phyloP scores from a whole-genome alignment of 164 flowering plant species.

The Protea cynaroides region DNA sequence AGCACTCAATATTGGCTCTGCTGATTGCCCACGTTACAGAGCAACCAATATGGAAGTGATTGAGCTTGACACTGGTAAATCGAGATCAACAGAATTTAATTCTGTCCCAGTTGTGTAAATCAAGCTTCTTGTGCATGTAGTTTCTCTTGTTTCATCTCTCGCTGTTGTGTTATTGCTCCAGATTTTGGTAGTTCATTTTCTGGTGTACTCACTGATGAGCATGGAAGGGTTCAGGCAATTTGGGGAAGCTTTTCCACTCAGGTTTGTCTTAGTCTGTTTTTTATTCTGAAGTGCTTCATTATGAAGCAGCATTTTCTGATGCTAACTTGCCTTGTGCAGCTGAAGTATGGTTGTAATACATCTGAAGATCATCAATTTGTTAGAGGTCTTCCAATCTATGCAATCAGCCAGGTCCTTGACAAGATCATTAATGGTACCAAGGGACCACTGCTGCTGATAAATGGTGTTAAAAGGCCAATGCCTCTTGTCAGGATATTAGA shows the following conservation, averaged over 20 bases:
- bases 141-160: neutral
- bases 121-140: neutral
- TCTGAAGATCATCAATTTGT: conserved; percentile 94
- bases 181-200: conserved; percentile 96
- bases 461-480: conserved; percentile 79
- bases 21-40: conserved; percentile 88
- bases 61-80: conserved; percentile 87
- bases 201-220: conserved; percentile 88
- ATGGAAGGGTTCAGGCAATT: conserved; percentile 80
- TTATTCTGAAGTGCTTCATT: conserved; percentile 7
- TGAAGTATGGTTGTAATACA: conserved; percentile 66
- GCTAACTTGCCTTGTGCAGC: conserved; percentile 35
- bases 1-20: conserved; percentile 83
- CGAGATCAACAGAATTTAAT: neutral
- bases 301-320: neutral
- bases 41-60: conserved; percentile 97
- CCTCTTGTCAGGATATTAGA: conserved; percentile 81
- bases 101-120: conserved; percentile 4
- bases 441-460: conserved; percentile 71
- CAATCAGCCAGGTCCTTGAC: conserved; percentile 72
- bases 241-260: conserved; percentile 99
- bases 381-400: conserved; percentile 78
- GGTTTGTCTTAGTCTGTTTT: conserved; percentile 31
- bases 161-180: conserved; percentile 15
- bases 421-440: conserved; percentile 63